Base-by-base conservation (phyloP, 192 early-diverging fungal species). In the Diversispora eburnea region DNA sequence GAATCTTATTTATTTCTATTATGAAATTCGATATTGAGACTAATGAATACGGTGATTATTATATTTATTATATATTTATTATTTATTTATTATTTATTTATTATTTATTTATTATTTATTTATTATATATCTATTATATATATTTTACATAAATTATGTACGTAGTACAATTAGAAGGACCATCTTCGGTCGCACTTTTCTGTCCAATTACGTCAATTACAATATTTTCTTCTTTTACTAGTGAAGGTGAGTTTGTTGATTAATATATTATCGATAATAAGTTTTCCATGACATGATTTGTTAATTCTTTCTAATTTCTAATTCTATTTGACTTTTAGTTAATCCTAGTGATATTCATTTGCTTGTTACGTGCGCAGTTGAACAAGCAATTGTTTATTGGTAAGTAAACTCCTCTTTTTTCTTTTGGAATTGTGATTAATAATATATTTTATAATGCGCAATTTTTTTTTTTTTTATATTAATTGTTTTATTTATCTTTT, bases 351-450 rank as follows among this genome's bases (percentile, higher is more conserved):
- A 80, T 8, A 76, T 86, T 8, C 78, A 83, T 74, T 46, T 88
- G 39, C 68, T 88, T 12, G 82, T 88, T 9, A 88, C 86, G 7
- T 85, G 84, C 61, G 84, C 86, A 3, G 82, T 84, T 52, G 86
- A 88, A 67, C 81, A 82, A 56, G 86, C 78, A 6, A 80, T 80
- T 62, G 70, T 86, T 3, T 88, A 86, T 73, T 78, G 79, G 83
- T 86, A 80, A 67, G 58, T n/a, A 19, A 52, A n/a, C n/a, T n/a
- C n/a, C n/a, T n/a, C n/a, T n/a, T n/a, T n/a, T n/a, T n/a, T n/a
- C n/a, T n/a, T n/a, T n/a, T n/a, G n/a, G n/a, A n/a, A n/a, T n/a
- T n/a, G n/a, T n/a, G n/a, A n/a, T n/a, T n/a, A n/a, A n/a, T n/a
- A n/a, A n/a, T n/a, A n/a, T n/a, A n/a, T n/a, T n/a, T n/a, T n/a